phyloP scores from a whole-genome alignment of 164 flowering plant genomes.

The Paratinospora sagittata region DNA sequence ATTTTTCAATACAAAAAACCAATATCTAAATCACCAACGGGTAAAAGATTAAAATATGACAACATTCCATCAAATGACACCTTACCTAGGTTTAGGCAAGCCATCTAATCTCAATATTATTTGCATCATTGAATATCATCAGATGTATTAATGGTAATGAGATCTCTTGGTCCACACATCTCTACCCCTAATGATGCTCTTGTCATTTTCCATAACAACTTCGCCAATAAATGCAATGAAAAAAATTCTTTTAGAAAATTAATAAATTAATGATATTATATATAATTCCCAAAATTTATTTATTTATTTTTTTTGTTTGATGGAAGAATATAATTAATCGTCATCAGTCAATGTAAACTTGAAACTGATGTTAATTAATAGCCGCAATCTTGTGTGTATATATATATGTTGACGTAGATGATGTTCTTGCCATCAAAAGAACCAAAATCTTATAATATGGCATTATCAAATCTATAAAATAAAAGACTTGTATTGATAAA shows the following conservation, averaged over 20 bases:
- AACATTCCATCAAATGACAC: not conserved
- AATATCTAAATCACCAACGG: no score
- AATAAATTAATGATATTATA: not conserved
- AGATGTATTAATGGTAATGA: not conserved
- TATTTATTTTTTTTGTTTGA: no score
- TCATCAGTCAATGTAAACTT: no score
- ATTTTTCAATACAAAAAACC: no score
- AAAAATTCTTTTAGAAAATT: not conserved
- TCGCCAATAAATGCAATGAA: not conserved
- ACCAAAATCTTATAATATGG: not conserved
- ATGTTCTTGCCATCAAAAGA: not conserved
- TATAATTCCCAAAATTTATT: no score
- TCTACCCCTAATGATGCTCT: not conserved
- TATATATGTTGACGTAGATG: no score
- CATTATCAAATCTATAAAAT: not conserved
- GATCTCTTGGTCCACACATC: not conserved
- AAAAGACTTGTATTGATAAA: not conserved
- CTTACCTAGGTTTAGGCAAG: not conserved
- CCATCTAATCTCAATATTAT: slow-evolving; percentile 2
- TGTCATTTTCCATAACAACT: slow-evolving; percentile 1
- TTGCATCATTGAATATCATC: not conserved
- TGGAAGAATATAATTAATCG: no score
- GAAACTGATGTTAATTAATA: not conserved
- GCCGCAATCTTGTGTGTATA: not conserved
- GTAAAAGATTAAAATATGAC: not conserved